Percentiles rank a stretch among this genome's conserved stretches.
Conservation (phyloP, 2,329 filamentous ascomycete species). For the Neofusicoccum cordaticola region DNA sequence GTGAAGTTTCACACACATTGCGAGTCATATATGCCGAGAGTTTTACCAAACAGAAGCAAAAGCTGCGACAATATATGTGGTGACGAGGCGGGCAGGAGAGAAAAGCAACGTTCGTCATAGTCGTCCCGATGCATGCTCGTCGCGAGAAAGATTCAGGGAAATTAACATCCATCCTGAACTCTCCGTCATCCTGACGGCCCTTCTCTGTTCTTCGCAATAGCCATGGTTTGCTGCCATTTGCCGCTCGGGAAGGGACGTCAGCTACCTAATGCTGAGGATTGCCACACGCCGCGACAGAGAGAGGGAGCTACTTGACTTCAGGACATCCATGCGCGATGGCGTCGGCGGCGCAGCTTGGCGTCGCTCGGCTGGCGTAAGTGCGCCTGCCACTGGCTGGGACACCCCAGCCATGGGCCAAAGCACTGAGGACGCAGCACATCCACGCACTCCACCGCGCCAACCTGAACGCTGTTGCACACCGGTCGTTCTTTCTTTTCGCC, state of each 20-base stretch:
- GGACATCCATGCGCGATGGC: conserved; percentile 4
- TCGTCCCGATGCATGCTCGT: background rate
- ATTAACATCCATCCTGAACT: background rate
- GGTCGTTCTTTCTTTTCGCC: too few relatives aligned
- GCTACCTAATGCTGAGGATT: background rate
- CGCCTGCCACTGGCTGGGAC: background rate
- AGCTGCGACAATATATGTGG: too few relatives aligned
- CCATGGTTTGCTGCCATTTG: background rate
- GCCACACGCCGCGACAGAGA: background rate
- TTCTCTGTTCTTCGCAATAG: background rate
- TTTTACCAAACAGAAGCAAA: background rate
- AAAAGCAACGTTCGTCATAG: background rate
- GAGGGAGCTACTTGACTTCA: background rate
- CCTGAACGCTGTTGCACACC: background rate
- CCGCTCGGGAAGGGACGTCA: background rate
- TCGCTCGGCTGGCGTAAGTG: conserved; percentile 8
- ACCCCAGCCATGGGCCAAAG: background rate
- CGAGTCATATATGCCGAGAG: background rate
- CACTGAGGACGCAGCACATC: background rate
- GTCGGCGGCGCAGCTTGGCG: conserved; percentile 11
- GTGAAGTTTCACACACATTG: conserved; percentile 10
- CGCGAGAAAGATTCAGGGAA: background rate
- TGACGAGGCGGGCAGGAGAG: too few relatives aligned
- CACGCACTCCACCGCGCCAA: background rate
- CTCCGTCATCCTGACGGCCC: background rate